These are phyloP conservation scores for Suillus hirtellus DNA, from an alignment of 768 basidiomycete species.

Conservation along the genomic window DNA sequence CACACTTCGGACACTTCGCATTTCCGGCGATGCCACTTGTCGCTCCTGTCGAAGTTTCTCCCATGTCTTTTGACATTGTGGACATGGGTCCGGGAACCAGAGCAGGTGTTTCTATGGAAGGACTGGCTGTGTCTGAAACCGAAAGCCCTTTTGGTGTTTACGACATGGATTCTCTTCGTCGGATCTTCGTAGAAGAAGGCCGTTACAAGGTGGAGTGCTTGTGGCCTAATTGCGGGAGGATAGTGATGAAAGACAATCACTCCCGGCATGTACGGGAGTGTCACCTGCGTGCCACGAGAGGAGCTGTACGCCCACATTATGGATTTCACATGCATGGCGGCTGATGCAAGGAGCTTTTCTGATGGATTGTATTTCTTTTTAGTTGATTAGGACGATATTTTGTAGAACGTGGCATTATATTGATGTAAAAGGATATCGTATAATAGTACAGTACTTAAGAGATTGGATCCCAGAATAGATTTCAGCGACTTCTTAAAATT, in stretches of 20 bases:
- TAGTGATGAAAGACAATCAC: conserved; percentile 3
- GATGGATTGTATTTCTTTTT: no score
- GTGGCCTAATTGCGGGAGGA: conserved; percentile 2
- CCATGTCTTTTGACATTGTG: not conserved
- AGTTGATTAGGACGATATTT: no score
- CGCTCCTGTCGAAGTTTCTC: not conserved
- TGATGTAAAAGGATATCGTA: not conserved
- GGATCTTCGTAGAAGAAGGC: not conserved
- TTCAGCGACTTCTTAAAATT: no score
- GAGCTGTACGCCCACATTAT: not conserved
- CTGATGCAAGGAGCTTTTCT: not conserved
- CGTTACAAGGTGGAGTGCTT: conserved; percentile 1
- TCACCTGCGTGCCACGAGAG: not conserved
- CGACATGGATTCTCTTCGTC: not conserved
- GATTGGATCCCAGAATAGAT: no score
- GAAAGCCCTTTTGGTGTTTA: not conserved
- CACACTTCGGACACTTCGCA: not conserved
- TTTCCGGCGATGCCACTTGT: not conserved
- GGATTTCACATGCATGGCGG: no score
- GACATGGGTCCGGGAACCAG: not conserved
- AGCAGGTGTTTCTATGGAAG: not conserved
- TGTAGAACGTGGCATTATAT: not conserved
- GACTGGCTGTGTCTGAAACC: not conserved
- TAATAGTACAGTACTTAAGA: no score
- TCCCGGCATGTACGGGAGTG: conserved; percentile 4